Evolutionary conservation across 495 filamentous ascomycete species (phyloP).

Genomic region (Massariosphaeria phaeospora): DNA sequence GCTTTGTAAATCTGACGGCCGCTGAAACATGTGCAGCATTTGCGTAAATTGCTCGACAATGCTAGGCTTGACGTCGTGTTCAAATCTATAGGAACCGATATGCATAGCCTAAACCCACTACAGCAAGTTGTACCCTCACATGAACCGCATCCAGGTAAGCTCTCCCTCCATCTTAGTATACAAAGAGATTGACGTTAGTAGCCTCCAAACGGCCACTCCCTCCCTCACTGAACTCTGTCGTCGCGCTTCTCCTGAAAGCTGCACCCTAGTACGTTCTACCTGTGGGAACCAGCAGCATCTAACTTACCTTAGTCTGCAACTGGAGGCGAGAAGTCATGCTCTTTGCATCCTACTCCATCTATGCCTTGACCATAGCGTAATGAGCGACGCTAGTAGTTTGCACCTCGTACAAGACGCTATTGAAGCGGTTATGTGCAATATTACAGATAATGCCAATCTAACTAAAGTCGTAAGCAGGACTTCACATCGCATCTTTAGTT

Average conservation of each 20-base stretch:
- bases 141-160: constrained; percentile 3
- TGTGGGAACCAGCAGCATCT: neutral
- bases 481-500: neutral
- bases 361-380: constrained; percentile 25
- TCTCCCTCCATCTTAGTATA: neutral
- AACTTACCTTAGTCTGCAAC: neutral
- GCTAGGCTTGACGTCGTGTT: constrained; percentile 4
- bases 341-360: constrained; percentile 19
- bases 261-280: neutral
- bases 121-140: constrained; percentile 4
- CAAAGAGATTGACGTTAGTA: neutral
- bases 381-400: constrained; percentile 1
- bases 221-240: constrained; percentile 12
- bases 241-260: constrained; percentile 6
- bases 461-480: neutral
- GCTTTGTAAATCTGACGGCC: no score
- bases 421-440: constrained; percentile 15
- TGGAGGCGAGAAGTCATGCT: constrained; percentile 2
- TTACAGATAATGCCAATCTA: constrained; percentile 1
- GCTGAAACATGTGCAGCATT: constrained; percentile 16
- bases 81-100: neutral
- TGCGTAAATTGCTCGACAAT: neutral
- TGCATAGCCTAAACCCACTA: neutral
- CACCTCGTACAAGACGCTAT: constrained; percentile 19
- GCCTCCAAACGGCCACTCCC: constrained; percentile 10